Percentiles rank a stretch among this genome's conserved stretches.
These are phyloP conservation scores for Auxenochlorella pyrenoidosa DNA, from an alignment of 139 green algal species.

Conservation along the genomic window DNA sequence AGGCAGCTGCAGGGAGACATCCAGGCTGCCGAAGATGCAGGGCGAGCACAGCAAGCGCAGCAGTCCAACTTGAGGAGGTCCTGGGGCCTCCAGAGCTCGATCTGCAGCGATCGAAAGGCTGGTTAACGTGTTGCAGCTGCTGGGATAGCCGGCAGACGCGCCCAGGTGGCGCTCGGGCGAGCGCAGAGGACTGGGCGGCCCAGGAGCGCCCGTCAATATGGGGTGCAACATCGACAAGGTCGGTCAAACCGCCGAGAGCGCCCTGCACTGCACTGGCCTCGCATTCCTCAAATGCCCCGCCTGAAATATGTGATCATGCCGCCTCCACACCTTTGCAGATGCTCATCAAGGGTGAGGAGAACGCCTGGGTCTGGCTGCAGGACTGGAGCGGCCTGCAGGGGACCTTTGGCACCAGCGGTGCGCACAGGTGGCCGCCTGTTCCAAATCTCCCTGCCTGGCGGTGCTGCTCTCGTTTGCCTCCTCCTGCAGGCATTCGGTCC, in stretches of 20 bases:
- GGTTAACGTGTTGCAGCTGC: too few relatives aligned
- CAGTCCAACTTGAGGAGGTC: not conserved
- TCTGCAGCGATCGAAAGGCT: too few relatives aligned
- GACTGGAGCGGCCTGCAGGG: not conserved
- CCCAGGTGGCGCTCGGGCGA: too few relatives aligned
- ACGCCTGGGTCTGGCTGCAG: not conserved
- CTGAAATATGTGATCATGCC: not conserved
- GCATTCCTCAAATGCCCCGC: too few relatives aligned
- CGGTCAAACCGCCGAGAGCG: not conserved
- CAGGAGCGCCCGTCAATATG: not conserved
- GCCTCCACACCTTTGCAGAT: constrained; percentile 4
- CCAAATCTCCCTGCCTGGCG: not conserved
- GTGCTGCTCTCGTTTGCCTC: not conserved
- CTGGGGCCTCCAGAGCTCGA: too few relatives aligned
- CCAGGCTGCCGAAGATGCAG: not conserved
- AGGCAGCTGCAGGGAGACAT: not conserved
- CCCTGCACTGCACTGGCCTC: not conserved
- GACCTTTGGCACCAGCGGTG: not conserved
- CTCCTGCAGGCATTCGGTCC: constrained; percentile 83
- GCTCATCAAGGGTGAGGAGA: constrained; percentile 32
- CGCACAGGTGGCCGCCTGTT: not conserved
- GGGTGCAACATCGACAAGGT: constrained; percentile 47
- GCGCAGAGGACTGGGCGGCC: too few relatives aligned
- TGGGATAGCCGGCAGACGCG: too few relatives aligned
- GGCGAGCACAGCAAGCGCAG: not conserved